A percentile compares a stretch with the other conserved stretches of the same genome.
Evolutionary conservation across 2,329 filamentous ascomycete species (phyloP).

Genomic region (Phyllosticta capitalensis): DNA sequence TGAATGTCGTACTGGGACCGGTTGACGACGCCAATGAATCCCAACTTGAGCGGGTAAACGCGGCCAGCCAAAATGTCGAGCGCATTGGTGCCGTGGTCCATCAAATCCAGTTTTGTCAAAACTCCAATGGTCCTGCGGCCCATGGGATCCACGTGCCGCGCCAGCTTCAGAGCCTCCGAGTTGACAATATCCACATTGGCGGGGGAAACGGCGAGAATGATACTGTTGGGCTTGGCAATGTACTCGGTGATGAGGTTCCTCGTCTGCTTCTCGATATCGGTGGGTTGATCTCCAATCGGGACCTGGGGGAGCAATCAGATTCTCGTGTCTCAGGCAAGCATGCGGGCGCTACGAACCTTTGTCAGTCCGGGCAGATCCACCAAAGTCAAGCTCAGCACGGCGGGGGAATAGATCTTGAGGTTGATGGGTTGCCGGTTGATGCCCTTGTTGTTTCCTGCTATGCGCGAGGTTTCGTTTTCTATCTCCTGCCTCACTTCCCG

Average conservation of each 20-base stretch:
- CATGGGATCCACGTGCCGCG: slow-evolving; percentile 90
- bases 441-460: slow-evolving; percentile 94
- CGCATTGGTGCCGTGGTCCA: slow-evolving; percentile 98
- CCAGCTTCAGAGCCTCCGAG: slow-evolving; percentile 92
- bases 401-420: slow-evolving; percentile 94
- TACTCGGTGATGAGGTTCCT: slow-evolving; percentile 94
- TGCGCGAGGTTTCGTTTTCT: slow-evolving; percentile 89
- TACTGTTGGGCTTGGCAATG: slow-evolving; percentile 97
- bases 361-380: slow-evolving; percentile 94
- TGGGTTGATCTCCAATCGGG: slow-evolving; percentile 92
- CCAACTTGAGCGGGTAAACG: slow-evolving; percentile 92
- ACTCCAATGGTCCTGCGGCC: slow-evolving; percentile 94
- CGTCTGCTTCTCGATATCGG: slow-evolving; percentile 98
- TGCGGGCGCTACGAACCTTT: slow-evolving; percentile 50
- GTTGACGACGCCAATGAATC: slow-evolving; percentile 97
- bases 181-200: slow-evolving; percentile 98
- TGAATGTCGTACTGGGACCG: slow-evolving; percentile 97
- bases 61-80: slow-evolving; percentile 95
- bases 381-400: slow-evolving; percentile 90
- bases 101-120: slow-evolving; percentile 90
- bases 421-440: slow-evolving; percentile 98
- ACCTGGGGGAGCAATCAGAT: slow-evolving; percentile 46
- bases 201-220: slow-evolving; percentile 90
- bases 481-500: slow-evolving; percentile 91
- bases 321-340: slow-evolving; percentile 2